Evolutionary conservation across 169 alveolate species (phyloP).

Genomic region (Perkinsus chesapeaki): DNA sequence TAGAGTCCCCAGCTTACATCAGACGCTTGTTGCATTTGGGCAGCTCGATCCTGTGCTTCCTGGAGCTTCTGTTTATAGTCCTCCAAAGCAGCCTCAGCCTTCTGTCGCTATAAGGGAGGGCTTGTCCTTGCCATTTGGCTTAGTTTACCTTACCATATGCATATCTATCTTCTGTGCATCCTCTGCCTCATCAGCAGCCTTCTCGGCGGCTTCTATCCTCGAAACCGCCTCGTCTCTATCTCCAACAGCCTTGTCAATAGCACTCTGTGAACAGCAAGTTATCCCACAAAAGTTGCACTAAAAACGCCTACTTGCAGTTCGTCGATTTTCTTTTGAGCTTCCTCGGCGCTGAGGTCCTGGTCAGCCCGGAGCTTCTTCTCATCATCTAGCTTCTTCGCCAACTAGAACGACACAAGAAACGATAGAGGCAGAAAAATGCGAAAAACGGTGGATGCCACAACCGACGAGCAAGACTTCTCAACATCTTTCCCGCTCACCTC

Average conservation of each 20-base stretch:
- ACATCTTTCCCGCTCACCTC: too few species aligned
- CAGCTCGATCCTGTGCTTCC: neutral
- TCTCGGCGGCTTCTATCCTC: neutral
- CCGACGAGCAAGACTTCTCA: too few species aligned
- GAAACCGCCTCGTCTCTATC: neutral
- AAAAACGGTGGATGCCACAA: too few species aligned
- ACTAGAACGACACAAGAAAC: too few species aligned
- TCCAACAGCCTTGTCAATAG: neutral
- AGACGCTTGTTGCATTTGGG: neutral
- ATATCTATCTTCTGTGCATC: neutral
- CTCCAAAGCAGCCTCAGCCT: neutral
- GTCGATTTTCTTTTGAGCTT: neutral
- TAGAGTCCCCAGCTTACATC: neutral
- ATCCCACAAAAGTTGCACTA: neutral
- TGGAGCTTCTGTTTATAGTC: neutral
- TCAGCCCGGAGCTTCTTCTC: neutral
- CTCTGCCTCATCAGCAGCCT: conserved; percentile 1
- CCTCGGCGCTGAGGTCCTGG: neutral
- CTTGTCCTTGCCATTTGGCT: neutral
- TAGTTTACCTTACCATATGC: neutral
- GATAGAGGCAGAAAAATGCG: too few species aligned
- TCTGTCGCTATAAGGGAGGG: neutral
- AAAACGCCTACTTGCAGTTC: neutral
- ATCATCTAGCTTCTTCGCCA: neutral
- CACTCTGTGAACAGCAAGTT: neutral